Evolutionary conservation across 371 early-diverging fungal genomes (phyloP).

Genomic region (Zopfochytrium polystomum): DNA sequence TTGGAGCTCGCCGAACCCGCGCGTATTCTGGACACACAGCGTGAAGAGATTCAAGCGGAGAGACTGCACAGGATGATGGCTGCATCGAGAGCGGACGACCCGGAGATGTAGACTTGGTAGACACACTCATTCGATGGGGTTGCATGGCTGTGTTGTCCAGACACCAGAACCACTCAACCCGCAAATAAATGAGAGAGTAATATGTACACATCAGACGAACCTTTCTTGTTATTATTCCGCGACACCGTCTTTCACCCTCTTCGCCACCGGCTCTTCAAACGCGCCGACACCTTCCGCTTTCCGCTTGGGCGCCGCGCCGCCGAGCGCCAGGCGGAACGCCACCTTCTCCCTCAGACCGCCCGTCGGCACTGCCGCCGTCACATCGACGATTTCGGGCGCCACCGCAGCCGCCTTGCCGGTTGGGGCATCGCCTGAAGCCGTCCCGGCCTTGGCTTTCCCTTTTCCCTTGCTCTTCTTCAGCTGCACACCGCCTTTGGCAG

Average conservation of each 20-base stretch:
- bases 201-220: no score
- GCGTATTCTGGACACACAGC: conserved; percentile 30
- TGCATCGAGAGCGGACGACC: no score
- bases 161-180: no score
- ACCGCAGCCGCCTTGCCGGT: background rate
- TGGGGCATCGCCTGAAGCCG: background rate
- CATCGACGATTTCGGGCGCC: conserved; percentile 15
- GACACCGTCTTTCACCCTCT: conserved; percentile 15
- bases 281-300: conserved; percentile 8
- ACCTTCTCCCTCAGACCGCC: conserved; percentile 25
- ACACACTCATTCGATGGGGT: no score
- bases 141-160: no score
- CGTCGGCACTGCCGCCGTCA: conserved; percentile 19
- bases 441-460: background rate
- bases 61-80: conserved; percentile 40
- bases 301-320: conserved; percentile 7
- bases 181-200: no score
- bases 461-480: conserved; percentile 9
- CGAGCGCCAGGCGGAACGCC: conserved; percentile 27
- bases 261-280: conserved; percentile 16
- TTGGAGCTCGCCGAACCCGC: conserved; percentile 35
- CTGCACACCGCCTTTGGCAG: conserved; percentile 2
- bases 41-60: conserved; percentile 33
- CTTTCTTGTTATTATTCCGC: no score
- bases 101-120: no score